A percentile compares a stretch with the other conserved stretches of the same genome.
These are phyloP conservation scores for Auricularia sp. DNA, from an alignment of 768 basidiomycete species.

Conservation along the genomic window DNA sequence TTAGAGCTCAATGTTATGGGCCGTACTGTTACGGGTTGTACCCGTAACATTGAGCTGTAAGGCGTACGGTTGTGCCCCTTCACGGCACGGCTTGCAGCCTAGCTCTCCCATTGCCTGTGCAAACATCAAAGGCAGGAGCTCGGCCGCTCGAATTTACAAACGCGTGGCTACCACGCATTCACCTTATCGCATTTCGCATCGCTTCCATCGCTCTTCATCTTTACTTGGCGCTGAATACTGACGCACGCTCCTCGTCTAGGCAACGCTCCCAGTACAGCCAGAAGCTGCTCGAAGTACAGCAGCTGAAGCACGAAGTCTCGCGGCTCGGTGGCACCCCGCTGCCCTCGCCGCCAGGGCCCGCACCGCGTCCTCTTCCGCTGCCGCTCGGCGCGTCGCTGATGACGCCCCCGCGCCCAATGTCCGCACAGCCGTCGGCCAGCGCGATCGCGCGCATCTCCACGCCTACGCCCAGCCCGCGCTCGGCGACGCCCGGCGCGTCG, in stretches of 20 bases:
- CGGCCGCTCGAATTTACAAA: not conserved
- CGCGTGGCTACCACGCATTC: not conserved
- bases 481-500: not conserved
- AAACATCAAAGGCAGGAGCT: too few relatives aligned
- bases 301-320: not conserved
- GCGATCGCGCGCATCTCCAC: not conserved
- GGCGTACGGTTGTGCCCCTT: too few relatives aligned
- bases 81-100: too few relatives aligned
- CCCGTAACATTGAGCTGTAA: too few relatives aligned
- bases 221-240: not conserved
- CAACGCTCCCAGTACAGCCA: not conserved
- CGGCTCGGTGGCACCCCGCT: not conserved
- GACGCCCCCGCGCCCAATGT: not conserved
- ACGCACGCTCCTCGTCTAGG: not conserved
- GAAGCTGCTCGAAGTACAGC: not conserved
- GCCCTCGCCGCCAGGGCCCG: not conserved
- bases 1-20: too few relatives aligned
- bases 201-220: not conserved
- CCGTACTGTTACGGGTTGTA: too few relatives aligned
- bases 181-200: not conserved
- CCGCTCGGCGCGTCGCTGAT: not conserved
- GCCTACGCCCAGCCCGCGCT: not conserved
- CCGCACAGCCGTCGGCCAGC: not conserved
- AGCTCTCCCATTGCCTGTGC: too few relatives aligned
- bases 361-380: not conserved